A percentile compares a stretch with the other conserved stretches of the same genome.
These are phyloP conservation scores for Serendipita sp. DNA, from an alignment of 768 basidiomycete species.

Conservation along the genomic window DNA sequence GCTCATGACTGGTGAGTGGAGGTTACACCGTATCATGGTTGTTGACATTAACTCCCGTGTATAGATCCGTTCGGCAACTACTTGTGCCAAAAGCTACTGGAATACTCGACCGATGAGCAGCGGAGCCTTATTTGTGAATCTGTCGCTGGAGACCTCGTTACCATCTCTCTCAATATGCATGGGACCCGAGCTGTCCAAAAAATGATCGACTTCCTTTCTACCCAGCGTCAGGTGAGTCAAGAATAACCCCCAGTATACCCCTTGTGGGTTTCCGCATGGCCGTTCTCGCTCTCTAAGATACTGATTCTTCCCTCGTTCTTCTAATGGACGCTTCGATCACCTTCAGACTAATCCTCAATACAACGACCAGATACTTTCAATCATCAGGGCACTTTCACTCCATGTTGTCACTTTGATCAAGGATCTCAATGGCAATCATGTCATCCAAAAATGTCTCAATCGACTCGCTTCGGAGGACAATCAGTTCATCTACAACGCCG, in stretches of 20 bases:
- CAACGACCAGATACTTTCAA: slow-evolving; percentile 85
- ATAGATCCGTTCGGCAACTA: slow-evolving; percentile 98
- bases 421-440: slow-evolving; percentile 92
- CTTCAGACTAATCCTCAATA: slow-evolving; percentile 66
- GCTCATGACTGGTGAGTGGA: slow-evolving; percentile 74
- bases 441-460: slow-evolving; percentile 98
- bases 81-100: slow-evolving; percentile 92
- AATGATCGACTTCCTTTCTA: slow-evolving; percentile 98
- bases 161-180: slow-evolving; percentile 98
- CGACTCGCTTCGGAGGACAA: slow-evolving; percentile 97
- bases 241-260: neutral
- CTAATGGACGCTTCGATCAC: neutral
- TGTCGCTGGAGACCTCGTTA: slow-evolving; percentile 92
- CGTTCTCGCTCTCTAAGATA: slow-evolving; percentile 20
- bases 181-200: slow-evolving; percentile 98
- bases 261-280: neutral
- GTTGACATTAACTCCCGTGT: slow-evolving; percentile 6
- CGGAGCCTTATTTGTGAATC: slow-evolving; percentile 94
- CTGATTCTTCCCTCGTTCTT: slow-evolving; percentile 25
- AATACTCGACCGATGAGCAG: slow-evolving; percentile 95
- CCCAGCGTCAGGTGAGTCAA: slow-evolving; percentile 70
- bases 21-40: neutral
- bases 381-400: slow-evolving; percentile 89
- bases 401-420: slow-evolving; percentile 99
- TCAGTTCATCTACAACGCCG: slow-evolving; percentile 99